These are phyloP conservation scores for Dothistroma septosporum DNA, from an alignment of 2,329 filamentous ascomycete species.

Conservation along the genomic window DNA sequence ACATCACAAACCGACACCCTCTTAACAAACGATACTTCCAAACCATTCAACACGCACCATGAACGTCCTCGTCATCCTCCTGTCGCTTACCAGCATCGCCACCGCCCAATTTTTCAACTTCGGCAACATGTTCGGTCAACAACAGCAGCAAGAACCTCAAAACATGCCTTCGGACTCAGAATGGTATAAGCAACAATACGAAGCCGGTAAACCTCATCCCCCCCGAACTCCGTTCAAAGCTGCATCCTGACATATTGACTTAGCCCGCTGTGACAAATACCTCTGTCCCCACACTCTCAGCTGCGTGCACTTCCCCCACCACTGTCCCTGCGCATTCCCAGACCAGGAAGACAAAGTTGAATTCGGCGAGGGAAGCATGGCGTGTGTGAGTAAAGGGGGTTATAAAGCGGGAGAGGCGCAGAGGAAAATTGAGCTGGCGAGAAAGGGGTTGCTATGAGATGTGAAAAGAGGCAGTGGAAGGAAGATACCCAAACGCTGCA, in stretches of 20 bases:
- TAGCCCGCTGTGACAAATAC: conserved; percentile 86
- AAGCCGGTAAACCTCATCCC: conserved; percentile 51
- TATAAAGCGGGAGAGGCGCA: conserved; percentile 67
- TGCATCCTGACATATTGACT: neutral
- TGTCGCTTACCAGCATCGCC: conserved; percentile 57
- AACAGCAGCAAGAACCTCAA: conserved; percentile 59
- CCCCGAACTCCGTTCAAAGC: no score
- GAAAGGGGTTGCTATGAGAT: conserved; percentile 67
- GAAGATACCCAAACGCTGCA: neutral
- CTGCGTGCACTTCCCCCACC: conserved; percentile 93
- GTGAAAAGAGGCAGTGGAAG: neutral
- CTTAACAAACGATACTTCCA: neutral
- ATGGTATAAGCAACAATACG: conserved; percentile 71
- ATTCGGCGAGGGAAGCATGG: conserved; percentile 66
- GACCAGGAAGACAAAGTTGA: conserved; percentile 62
- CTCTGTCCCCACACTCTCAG: conserved; percentile 91
- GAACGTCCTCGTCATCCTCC: conserved; percentile 33
- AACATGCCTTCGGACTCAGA: conserved; percentile 80
- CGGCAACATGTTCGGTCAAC: conserved; percentile 85
- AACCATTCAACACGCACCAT: conserved; percentile 21
- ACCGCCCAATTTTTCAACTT: conserved; percentile 88
- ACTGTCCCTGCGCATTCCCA: conserved; percentile 85
- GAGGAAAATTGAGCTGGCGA: conserved; percentile 72
- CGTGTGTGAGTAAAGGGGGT: conserved; percentile 72
- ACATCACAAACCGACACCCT: conserved; percentile 1